Percentiles rank a stretch among this genome's conserved stretches.
These are phyloP conservation scores for Mortierella sp. DNA, from an alignment of 371 early-diverging fungal species.

Conservation along the genomic window DNA sequence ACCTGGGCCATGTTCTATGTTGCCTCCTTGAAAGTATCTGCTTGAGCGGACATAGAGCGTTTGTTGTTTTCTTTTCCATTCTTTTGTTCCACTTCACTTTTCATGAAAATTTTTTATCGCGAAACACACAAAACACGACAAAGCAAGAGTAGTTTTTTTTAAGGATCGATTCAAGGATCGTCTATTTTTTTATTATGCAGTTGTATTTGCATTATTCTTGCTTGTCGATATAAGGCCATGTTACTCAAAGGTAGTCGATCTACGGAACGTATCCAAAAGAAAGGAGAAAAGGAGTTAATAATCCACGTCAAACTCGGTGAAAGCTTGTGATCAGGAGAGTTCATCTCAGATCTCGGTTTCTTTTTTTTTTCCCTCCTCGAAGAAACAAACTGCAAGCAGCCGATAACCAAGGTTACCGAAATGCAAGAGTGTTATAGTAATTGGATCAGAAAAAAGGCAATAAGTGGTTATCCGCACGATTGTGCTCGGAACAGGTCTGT, in stretches of 20 bases:
- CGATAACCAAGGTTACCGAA: no score
- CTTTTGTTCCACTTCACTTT: neutral
- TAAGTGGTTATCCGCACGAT: conserved; percentile 50
- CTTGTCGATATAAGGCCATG: neutral
- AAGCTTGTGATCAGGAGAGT: neutral
- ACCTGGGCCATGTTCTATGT: conserved; percentile 72
- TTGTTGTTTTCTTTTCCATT: no score
- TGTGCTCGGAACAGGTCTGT: conserved; percentile 54
- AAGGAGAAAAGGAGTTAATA: neutral
- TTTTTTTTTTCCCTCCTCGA: neutral
- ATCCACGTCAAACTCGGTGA: neutral
- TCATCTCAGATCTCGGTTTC: neutral
- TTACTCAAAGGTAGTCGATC: neutral
- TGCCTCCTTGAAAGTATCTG: conserved; percentile 58
- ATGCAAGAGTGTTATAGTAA: neutral
- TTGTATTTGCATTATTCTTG: neutral
- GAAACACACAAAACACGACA: neutral
- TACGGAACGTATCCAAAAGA: neutral
- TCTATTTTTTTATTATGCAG: neutral
- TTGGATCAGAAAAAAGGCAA: conserved; percentile 45
- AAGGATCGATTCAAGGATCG: conserved; percentile 8
- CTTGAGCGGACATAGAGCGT: neutral
- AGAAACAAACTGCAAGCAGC: neutral
- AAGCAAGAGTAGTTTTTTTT: neutral
- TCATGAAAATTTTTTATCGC: neutral